Evolutionary conservation across 2,329 filamentous ascomycete genomes (phyloP), one percentile per base, ranked within the genome.

Genomic region (Sporothrix euskadiensis): DNA sequence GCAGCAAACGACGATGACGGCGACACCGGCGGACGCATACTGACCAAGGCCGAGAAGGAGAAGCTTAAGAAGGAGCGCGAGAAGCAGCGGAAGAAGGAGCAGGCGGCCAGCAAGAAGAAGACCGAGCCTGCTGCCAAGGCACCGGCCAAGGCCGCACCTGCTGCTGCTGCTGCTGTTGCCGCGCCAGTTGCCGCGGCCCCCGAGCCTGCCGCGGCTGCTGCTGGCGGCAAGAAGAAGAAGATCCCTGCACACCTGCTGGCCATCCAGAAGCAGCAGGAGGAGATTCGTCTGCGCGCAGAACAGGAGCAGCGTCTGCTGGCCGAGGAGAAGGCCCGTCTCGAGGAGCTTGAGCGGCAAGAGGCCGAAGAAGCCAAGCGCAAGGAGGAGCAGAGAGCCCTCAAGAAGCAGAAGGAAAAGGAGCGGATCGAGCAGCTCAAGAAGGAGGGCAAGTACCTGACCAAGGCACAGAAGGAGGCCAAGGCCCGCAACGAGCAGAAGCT

Each of bases 1-100:
- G 44, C 14, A 19, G 44, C 14, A 49, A 35, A 35, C 8, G 35
- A 79, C 32, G 87, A 85, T 6, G 86, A 85, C 2, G 86, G 86
- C 22, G 86, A 83, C 12, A 88, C 82, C 8, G 86, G 85, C 74
- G 91, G 91, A 61, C 88, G 90, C 72, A 87, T 98, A 68, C 90
- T 98, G 84, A 97, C 94, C 54, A 99, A 98, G 88, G 96, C 97
- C 74, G 94, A 99, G 85, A 99, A 99, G 85, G 96, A 99, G 82
- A 97, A 94, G 83, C 87, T 95, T 80, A 98, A 95, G 88, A 99
- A 98, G 85, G 96, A 99, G 85, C 90, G 94, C 75, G 96, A 99
- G 86, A 99, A 99, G 89, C 93, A 96, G 84, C 88, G 94, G 77
- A 99, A 99, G 86, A 99, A 94, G 89, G 96, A 99, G 83, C 92